A percentile compares a stretch with the other conserved stretches of the same genome.
These are phyloP conservation scores for Saccharomyces hybrid DNA, from an alignment of 1,139 yeast genomes.

Conservation along the genomic window DNA sequence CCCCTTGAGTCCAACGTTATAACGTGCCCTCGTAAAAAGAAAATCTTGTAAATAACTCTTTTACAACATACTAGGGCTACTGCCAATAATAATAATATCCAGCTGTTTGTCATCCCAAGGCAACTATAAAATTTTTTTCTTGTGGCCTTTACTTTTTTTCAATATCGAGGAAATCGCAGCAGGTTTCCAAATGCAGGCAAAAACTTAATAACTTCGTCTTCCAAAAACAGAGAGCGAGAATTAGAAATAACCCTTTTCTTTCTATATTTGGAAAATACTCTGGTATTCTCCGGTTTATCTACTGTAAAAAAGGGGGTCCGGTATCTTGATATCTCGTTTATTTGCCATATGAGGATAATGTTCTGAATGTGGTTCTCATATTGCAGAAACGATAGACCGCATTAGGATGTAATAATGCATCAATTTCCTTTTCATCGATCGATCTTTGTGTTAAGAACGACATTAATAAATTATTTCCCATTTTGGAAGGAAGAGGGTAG, in stretches of 20 bases:
- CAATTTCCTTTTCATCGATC: neutral
- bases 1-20: neutral
- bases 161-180: neutral
- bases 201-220: neutral
- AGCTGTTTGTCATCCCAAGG: neutral
- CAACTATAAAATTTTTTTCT: too few relatives aligned
- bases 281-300: neutral
- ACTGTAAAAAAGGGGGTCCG: neutral
- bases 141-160: neutral
- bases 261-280: neutral
- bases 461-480: neutral
- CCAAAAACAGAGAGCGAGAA: neutral
- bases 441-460: neutral
- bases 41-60: too few relatives aligned
- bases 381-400: neutral
- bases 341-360: neutral
- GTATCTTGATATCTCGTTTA: neutral
- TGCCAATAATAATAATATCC: too few relatives aligned
- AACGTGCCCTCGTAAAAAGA: neutral
- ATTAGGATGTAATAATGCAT: neutral
- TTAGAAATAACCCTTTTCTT: neutral
- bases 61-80: neutral
- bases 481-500: neutral
- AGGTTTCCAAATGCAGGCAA: neutral
- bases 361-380: neutral